Conservation (phyloP, 1,284 basidiomycete genomes). For the Retiboletus flavoniger region DNA sequence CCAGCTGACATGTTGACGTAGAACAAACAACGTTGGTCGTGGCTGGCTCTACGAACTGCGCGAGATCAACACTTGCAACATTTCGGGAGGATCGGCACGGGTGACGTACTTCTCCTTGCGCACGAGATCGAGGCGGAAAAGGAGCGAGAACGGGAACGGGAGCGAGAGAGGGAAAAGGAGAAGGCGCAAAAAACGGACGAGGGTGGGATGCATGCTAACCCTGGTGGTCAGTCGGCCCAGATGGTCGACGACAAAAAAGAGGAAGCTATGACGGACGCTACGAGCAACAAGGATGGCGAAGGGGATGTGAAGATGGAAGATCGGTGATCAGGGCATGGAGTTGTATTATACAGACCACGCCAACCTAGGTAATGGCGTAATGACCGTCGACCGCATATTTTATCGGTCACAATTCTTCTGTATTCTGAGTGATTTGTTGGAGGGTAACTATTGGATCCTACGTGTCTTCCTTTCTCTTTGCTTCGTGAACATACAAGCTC, state of each 20-base stretch:
- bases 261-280: constrained; percentile 1
- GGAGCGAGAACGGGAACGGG: constrained; percentile 38
- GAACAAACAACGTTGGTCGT: constrained; percentile 72
- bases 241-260: constrained; percentile 20
- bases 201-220: constrained; percentile 10
- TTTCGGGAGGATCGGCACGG: constrained; percentile 78
- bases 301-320: constrained; percentile 61
- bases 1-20: constrained; percentile 32
- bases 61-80: constrained; percentile 69
- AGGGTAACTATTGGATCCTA: no score
- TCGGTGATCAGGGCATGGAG: constrained; percentile 13
- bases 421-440: not conserved
- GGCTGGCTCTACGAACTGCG: constrained; percentile 75
- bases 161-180: constrained; percentile 38
- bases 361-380: no score
- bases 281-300: constrained; percentile 36
- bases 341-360: not conserved
- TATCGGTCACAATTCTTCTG: not conserved
- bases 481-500: no score
- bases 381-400: not conserved
- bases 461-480: no score
- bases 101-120: constrained; percentile 61
- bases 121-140: constrained; percentile 69
- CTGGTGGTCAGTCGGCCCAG: constrained; percentile 12
- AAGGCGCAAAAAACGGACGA: constrained; percentile 39